Conservation (phyloP, 1,139 yeast genomes). For the Scheffersomyces segobiensis region DNA sequence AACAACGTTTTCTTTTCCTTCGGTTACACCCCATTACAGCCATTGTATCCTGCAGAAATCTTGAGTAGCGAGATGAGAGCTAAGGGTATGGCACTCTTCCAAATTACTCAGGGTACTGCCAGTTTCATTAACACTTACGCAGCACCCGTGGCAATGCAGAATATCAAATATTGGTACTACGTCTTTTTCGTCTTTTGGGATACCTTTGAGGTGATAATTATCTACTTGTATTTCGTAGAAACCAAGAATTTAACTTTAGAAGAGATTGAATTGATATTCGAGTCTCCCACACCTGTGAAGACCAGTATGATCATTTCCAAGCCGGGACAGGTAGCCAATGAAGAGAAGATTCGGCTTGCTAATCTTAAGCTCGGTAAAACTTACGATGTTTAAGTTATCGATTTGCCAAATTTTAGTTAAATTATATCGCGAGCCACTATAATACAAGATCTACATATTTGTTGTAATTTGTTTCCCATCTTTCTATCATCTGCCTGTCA, state of each 20-base stretch:
- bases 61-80: conserved; percentile 17
- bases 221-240: conserved; percentile 28
- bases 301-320: background rate
- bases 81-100: conserved; percentile 15
- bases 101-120: conserved; percentile 16
- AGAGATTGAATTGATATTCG: conserved; percentile 25
- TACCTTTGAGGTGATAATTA: conserved; percentile 14
- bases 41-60: conserved; percentile 21
- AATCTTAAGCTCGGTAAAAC: background rate
- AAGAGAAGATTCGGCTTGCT: background rate
- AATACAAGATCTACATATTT: background rate
- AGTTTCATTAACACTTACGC: conserved; percentile 18
- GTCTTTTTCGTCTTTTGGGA: conserved; percentile 21
- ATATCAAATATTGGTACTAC: conserved; percentile 20
- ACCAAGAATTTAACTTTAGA: conserved; percentile 28
- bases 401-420: background rate
- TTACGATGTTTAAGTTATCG: no score
- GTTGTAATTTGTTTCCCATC: background rate
- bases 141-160: conserved; percentile 21
- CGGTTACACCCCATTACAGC: conserved; percentile 21
- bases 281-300: background rate
- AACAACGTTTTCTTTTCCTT: conserved; percentile 18
- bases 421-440: background rate
- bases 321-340: background rate
- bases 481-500: background rate